A percentile compares a stretch with the other conserved stretches of the same genome.
Evolutionary conservation across 192 early-diverging fungal genomes (phyloP).

Genomic region (Mortierella claussenii): DNA sequence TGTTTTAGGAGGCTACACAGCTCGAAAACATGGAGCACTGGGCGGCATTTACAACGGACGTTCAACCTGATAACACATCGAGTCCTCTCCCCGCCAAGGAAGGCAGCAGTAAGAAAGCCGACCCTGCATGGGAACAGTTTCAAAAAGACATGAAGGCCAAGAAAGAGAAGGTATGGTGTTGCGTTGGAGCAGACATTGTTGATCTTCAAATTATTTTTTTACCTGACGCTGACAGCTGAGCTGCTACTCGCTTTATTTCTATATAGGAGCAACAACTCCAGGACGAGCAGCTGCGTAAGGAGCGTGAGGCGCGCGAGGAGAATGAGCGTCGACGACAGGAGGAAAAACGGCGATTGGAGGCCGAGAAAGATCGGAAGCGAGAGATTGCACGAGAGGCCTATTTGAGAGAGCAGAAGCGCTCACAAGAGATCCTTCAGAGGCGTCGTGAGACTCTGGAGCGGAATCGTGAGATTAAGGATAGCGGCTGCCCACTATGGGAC

Average conservation of each 20-base stretch:
- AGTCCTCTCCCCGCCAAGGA: conserved; percentile 7
- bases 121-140: conserved; percentile 35
- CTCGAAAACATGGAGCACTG: conserved; percentile 44
- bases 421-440: conserved; percentile 27
- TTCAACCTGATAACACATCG: conserved; percentile 9
- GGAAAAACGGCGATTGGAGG: conserved; percentile 11
- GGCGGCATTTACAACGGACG: conserved; percentile 29
- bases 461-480: conserved; percentile 13
- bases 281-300: conserved; percentile 29
- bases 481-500: conserved; percentile 8
- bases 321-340: conserved; percentile 30
- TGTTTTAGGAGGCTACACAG: conserved; percentile 14
- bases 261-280: conserved; percentile 35
- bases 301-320: conserved; percentile 27
- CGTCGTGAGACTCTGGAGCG: conserved; percentile 6
- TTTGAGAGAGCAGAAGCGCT: conserved; percentile 21
- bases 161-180: conserved; percentile 24
- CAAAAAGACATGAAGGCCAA: conserved; percentile 39
- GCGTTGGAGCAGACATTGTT: not conserved
- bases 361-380: conserved; percentile 28
- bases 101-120: not conserved
- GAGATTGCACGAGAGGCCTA: conserved; percentile 34
- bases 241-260: no score
- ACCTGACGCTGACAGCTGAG: no score
- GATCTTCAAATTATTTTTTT: not conserved